Evolutionary conservation across 257 asterid genomes (phyloP).

Genomic region (Anisodus tanguticus): DNA sequence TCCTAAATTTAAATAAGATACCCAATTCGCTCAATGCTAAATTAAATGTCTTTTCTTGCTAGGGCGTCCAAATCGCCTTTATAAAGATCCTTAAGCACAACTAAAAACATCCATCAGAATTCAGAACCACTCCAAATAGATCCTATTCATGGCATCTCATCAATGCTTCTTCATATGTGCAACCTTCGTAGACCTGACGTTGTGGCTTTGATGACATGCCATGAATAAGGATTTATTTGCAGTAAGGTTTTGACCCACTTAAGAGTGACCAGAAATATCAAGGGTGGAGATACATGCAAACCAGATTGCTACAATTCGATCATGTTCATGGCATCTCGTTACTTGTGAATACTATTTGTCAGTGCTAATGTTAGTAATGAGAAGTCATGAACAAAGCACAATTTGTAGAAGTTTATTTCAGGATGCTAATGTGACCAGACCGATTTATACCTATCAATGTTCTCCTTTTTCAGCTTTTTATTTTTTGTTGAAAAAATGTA

Average conservation of each 20-base stretch:
- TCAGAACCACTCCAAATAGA: background rate
- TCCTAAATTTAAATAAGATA: background rate
- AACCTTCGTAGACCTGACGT: background rate
- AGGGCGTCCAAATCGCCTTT: background rate
- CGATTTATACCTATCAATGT: background rate
- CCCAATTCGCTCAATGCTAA: background rate
- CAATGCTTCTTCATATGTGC: background rate
- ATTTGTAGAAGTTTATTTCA: background rate
- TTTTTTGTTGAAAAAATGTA: too few relatives aligned
- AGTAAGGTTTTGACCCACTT: background rate
- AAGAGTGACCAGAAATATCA: background rate
- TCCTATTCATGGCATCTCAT: constrained; percentile 6
- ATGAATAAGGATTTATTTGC: background rate
- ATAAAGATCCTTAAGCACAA: background rate
- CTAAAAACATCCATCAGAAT: background rate
- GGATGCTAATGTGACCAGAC: background rate
- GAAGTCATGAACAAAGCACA: background rate
- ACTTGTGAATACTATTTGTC: background rate
- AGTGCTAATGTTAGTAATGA: background rate
- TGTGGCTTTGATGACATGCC: background rate
- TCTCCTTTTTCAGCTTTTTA: background rate
- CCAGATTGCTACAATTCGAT: background rate
- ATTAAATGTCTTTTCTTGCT: background rate
- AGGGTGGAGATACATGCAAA: background rate
- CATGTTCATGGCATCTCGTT: background rate